Base-by-base conservation (phyloP, 129 eudicot species). In the Pittosporum tobira region DNA sequence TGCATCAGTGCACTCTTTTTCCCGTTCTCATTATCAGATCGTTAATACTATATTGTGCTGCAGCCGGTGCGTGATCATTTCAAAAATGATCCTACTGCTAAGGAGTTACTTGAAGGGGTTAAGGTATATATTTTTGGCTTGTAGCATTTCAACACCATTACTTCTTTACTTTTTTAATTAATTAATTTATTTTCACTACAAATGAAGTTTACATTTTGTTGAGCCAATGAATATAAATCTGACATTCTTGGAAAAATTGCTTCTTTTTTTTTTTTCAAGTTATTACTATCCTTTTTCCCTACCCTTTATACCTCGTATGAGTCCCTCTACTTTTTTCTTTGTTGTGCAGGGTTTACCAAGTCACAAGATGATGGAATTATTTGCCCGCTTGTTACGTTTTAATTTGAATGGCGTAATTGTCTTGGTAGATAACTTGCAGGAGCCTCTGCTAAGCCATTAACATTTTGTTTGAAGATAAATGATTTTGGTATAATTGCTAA, bases 41-140 rank as follows among this genome's bases (percentile, higher is more conserved):
- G 7, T 27, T 23, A 26, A 40, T 34, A n/a, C 22, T 21, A 29
- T 43, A 57, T 24, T 73, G 15, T 45, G 48, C 15, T 77, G 71
- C 75, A 81, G 96, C 97, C 97, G 59, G 95, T 89, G 13, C 85
- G 95, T 18, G 88, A 90, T 71, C 97, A 90, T 76, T 90, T 90
- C 52, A 73, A 71, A 14, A 80, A 68, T 14, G 80, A 90, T 54
- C 68, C 72, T 16, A 71, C 71, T 15, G 94, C 95, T 22, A 90
- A 82, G 73, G 84, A 82, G 3, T 67, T 90, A 49, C 47, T 90
- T 65, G 76, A 73, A 64, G 71, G 69, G 66, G 97, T 90, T 51
- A 85, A 85, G 97, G 97, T 90, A 51, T 64, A 70, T 40, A 43
- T 51, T 21, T 46, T 15, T 67, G 2, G 3, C 37, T 23, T 49